phyloP scores from a whole-genome alignment of 257 asterid species.

The Scutellaria galericulata region DNA sequence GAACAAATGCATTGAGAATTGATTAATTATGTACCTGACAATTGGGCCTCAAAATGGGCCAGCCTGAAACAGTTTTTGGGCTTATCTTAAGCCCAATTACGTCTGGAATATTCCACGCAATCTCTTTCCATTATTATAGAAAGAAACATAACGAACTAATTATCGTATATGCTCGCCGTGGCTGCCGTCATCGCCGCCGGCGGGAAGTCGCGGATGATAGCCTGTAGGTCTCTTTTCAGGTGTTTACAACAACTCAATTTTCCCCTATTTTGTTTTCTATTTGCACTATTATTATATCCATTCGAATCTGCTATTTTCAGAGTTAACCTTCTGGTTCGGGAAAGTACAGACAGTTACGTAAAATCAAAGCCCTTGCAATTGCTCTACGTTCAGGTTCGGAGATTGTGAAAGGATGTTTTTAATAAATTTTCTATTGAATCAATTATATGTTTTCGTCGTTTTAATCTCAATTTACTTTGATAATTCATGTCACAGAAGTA shows the following conservation, averaged over 20 bases:
- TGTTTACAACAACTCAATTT: neutral
- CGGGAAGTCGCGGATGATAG: conserved; percentile 44
- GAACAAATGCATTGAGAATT: no score
- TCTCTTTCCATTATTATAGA: neutral
- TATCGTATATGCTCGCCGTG: neutral
- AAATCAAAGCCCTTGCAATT: conserved; percentile 35
- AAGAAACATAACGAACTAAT: neutral
- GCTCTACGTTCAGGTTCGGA: conserved; percentile 47
- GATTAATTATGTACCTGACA: no score
- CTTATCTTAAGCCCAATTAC: neutral
- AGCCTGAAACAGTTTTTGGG: neutral
- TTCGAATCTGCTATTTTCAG: conserved; percentile 39
- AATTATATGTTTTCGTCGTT: neutral
- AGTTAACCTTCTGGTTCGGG: conserved; percentile 41
- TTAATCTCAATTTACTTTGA: conserved; percentile 2
- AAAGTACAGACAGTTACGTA: conserved; percentile 30
- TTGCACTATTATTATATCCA: neutral
- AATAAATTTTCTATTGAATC: neutral
- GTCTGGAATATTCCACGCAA: neutral
- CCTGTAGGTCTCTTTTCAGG: conserved; percentile 51
- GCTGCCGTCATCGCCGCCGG: conserved; percentile 25
- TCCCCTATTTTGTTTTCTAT: neutral
- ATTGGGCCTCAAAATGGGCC: no score
- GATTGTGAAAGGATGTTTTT: neutral
- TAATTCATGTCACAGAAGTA: conserved; percentile 41